Evolutionary conservation across 352 stramenopile genomes (phyloP), one percentile per base, ranked within the genome.

Genomic region (Pythium vanterpoolii): DNA sequence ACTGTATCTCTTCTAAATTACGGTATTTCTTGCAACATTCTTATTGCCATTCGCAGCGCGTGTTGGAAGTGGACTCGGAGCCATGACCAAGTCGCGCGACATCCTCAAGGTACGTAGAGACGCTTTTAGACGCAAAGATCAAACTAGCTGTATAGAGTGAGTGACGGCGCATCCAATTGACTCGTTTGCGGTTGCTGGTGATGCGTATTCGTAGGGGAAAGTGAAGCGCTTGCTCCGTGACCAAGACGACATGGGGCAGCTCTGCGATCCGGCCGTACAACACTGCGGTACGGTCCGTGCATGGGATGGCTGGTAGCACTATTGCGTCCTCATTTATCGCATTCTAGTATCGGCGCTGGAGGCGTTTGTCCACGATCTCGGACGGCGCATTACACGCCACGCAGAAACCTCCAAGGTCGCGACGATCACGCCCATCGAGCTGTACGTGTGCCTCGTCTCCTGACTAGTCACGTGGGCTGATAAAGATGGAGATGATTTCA

Each of bases 161-260:
- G 13, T 1, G 1, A 27, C 1, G 39, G 39, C 39, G 39, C 39
- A 27, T 26, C n/a, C 21, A 28, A 46, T 19, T 5, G 7, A 14
- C 39, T 46, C 24, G 16, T 46, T 46, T 10, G 5, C 7, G 16
- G 39, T 27, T 6, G 39, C 45, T n/a, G 23, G 34, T 27, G 24
- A 14, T 31, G 1, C 16, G 13, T 13, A 1, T 47, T 21, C 21
- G 14, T 27, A 69, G 62, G 71, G 78, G 4, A 78, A 79, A 38
- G 76, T 90, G 45, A 89, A 89, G 78, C 74, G 74, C 27, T 49
- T 90, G 34, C 70, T 90, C 38, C 74, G 72, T 36, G 75, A 82
- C 24, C 74, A 87, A 46, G 79, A 86, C 54, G 81, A 89, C 66
- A 88, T 89, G 76, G 81, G 81, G 2, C 76, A 87, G 73, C 68